Conservation (phyloP, 2,329 filamentous ascomycete genomes). For the Alternaria burnsii region DNA sequence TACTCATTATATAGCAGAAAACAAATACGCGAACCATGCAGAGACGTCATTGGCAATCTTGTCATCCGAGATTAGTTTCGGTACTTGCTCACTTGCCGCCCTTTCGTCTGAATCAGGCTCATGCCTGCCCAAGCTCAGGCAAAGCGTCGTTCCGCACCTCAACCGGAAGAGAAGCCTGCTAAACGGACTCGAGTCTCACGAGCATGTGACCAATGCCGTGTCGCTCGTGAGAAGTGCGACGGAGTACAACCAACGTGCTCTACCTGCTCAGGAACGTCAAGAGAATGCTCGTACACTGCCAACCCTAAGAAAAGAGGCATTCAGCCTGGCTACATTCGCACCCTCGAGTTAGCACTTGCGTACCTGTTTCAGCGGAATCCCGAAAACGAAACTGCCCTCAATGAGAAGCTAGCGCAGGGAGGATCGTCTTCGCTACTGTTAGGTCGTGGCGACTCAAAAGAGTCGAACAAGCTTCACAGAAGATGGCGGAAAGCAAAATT, state of each 20-base stretch:
- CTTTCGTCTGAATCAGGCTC: constrained; percentile 11
- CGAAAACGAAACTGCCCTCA: constrained; percentile 66
- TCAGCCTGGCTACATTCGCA: constrained; percentile 80
- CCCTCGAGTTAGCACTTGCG: constrained; percentile 73
- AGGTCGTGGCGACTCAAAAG: constrained; percentile 59
- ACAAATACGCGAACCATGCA: constrained; percentile 10
- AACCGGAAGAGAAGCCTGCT: constrained; percentile 33
- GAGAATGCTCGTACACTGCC: constrained; percentile 75
- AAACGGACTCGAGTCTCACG: constrained; percentile 71
- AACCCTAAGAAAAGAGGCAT: constrained; percentile 79
- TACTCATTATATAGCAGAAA: constrained; percentile 5
- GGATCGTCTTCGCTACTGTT: constrained; percentile 60
- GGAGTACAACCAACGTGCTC: constrained; percentile 72
- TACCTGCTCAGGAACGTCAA: constrained; percentile 69
- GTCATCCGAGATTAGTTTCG: constrained; percentile 7
- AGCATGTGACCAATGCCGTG: constrained; percentile 74
- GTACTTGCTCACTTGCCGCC: constrained; percentile 1
- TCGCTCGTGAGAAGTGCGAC: constrained; percentile 76
- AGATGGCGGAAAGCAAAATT: constrained; percentile 71
- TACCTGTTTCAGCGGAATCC: constrained; percentile 71
- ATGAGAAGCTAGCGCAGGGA: constrained; percentile 61
- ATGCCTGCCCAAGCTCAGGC: constrained; percentile 40
- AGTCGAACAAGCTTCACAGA: constrained; percentile 66
- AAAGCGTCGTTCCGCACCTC: constrained; percentile 35
- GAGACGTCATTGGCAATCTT: constrained; percentile 3